These are phyloP conservation scores for Testicularia cyperi DNA, from an alignment of 1,284 basidiomycete genomes.

Conservation along the genomic window DNA sequence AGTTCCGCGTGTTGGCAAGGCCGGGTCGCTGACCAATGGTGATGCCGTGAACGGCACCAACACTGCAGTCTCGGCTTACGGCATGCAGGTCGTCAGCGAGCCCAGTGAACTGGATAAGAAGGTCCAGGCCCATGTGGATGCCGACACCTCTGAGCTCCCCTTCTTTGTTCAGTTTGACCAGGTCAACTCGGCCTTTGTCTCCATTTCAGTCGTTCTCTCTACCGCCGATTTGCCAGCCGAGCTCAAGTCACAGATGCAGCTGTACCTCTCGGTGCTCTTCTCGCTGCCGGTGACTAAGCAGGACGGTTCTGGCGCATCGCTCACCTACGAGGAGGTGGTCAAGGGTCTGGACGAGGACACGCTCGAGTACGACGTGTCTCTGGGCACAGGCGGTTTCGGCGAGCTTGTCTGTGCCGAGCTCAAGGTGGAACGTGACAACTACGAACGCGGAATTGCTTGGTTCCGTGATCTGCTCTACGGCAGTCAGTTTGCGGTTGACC, in stretches of 20 bases:
- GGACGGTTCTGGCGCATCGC: conserved; percentile 66
- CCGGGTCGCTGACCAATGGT: neutral
- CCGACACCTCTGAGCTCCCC: conserved; percentile 72
- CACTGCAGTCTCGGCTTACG: conserved; percentile 4
- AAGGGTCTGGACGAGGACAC: conserved; percentile 88
- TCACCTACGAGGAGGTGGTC: conserved; percentile 87
- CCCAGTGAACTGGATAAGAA: conserved; percentile 41
- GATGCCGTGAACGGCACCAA: too few species aligned
- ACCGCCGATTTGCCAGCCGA: conserved; percentile 51
- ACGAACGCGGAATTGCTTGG: conserved; percentile 82
- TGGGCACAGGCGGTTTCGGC: conserved; percentile 72
- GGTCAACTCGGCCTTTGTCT: conserved; percentile 78
- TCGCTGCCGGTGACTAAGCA: conserved; percentile 77
- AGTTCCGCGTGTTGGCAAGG: conserved; percentile 2
- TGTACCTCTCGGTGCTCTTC: conserved; percentile 87
- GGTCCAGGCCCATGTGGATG: conserved; percentile 71
- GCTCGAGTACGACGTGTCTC: conserved; percentile 76
- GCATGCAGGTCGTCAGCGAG: conserved; percentile 24
- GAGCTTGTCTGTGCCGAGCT: conserved; percentile 73
- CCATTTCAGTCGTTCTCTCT: conserved; percentile 73
- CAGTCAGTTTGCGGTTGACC: conserved; percentile 77
- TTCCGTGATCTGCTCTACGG: conserved; percentile 84
- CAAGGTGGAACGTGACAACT: conserved; percentile 75
- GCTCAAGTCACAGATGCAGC: conserved; percentile 68
- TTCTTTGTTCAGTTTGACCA: conserved; percentile 85